Conservation (phyloP, 768 basidiomycete genomes). For the Pulveroboletus ravenelii region DNA sequence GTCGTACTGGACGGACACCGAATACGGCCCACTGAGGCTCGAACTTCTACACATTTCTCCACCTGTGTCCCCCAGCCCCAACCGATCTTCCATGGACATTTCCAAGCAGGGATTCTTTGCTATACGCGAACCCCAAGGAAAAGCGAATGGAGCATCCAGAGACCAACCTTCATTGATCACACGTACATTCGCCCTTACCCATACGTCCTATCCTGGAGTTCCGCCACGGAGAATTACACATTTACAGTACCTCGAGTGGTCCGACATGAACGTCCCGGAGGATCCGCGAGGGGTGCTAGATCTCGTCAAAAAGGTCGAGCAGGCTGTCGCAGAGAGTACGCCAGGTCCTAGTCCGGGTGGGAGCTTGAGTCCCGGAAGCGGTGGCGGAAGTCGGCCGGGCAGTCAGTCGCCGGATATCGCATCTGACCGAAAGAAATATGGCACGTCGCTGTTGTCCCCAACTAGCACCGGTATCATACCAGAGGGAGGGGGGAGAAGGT, state of each 20-base stretch:
- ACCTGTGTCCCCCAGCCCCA: slow-evolving; percentile 13
- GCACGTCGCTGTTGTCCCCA: slow-evolving; percentile 15
- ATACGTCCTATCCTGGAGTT: slow-evolving; percentile 54
- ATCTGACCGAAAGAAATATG: slow-evolving; percentile 2
- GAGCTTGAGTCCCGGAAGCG: slow-evolving; percentile 20
- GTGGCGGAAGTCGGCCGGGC: slow-evolving; percentile 12
- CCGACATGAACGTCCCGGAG: slow-evolving; percentile 92
- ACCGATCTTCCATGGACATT: slow-evolving; percentile 32
- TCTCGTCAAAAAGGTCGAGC: slow-evolving; percentile 67
- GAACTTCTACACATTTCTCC: slow-evolving; percentile 47
- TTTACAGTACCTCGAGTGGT: slow-evolving; percentile 92
- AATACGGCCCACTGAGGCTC: slow-evolving; percentile 70
- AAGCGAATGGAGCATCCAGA: slow-evolving; percentile 6
- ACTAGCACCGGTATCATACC: slow-evolving; percentile 4
- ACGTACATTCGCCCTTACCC: slow-evolving; percentile 64
- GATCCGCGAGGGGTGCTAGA: slow-evolving; percentile 70
- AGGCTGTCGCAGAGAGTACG: slow-evolving; percentile 24
- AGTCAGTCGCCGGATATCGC: slow-evolving; percentile 16
- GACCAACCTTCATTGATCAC: slow-evolving; percentile 38
- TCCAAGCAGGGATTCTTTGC: slow-evolving; percentile 34
- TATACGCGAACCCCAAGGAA: slow-evolving; percentile 22
- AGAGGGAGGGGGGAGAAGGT: slow-evolving; percentile 4
- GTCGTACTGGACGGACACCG: slow-evolving; percentile 72
- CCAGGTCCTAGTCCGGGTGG: slow-evolving; percentile 29
- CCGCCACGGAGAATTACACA: slow-evolving; percentile 72